A percentile compares a stretch with the other conserved stretches of the same genome.
phyloP scores from a whole-genome alignment of 108 stramenopile species.

The Fragilariopsis cylindrus region DNA sequence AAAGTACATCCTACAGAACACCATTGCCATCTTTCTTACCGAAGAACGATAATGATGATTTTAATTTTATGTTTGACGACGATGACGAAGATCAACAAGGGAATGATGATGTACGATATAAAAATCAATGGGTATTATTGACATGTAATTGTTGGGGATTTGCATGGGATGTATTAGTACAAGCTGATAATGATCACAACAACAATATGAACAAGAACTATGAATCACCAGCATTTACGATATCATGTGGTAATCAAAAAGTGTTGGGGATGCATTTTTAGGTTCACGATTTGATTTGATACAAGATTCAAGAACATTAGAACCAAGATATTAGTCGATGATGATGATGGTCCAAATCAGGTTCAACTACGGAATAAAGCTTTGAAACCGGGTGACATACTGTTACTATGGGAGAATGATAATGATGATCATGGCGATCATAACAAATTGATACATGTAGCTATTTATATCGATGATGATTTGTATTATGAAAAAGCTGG shows the following conservation, averaged over 20 bases:
- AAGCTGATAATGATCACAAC: conserved; percentile 33
- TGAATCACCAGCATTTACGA: conserved; percentile 27
- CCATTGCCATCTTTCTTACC: not conserved
- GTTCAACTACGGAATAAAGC: conserved; percentile 22
- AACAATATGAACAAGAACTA: no score
- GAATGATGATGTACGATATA: not conserved
- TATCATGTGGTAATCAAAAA: conserved; percentile 32
- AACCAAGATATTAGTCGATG: conserved; percentile 19
- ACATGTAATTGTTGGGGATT: conserved; percentile 39
- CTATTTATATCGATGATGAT: conserved; percentile 37
- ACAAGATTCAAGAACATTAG: conserved; percentile 13
- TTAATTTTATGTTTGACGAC: conserved; percentile 22
- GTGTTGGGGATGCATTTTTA: conserved; percentile 32
- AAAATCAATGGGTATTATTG: conserved; percentile 27
- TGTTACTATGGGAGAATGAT: conserved; percentile 38
- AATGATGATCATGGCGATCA: conserved; percentile 10
- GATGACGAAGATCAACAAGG: not conserved
- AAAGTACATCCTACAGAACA: not conserved
- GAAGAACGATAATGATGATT: conserved; percentile 9
- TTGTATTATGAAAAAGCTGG: conserved; percentile 45
- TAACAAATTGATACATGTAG: conserved; percentile 39
- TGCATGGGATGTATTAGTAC: conserved; percentile 35
- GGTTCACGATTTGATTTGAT: conserved; percentile 36
- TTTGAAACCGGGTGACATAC: conserved; percentile 32
- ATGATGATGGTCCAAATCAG: not conserved